A percentile compares a stretch with the other conserved stretches of the same genome.
Conservation (phyloP, 164 flowering plant species). For the Stephania japonica region DNA sequence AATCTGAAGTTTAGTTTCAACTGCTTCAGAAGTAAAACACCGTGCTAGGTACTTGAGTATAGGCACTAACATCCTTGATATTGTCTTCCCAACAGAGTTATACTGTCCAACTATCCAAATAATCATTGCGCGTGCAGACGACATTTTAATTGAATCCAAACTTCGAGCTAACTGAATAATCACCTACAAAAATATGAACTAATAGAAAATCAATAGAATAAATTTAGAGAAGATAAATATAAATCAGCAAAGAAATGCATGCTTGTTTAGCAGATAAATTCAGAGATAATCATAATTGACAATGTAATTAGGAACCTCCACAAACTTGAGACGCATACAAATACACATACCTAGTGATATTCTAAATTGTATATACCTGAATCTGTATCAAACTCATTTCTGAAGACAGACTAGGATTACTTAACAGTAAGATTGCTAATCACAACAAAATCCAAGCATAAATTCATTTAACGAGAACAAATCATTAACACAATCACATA, state of each 20-base stretch:
- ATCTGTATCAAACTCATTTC: too few species aligned
- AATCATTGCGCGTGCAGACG: conserved; percentile 85
- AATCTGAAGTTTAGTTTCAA: conserved; percentile 88
- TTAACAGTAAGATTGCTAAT: background rate
- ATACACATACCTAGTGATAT: background rate
- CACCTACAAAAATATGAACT: conserved; percentile 38
- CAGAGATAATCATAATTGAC: background rate
- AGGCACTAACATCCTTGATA: conserved; percentile 51
- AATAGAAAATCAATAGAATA: conserved; percentile 4
- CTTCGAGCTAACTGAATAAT: conserved; percentile 66
- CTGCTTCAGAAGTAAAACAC: conserved; percentile 64
- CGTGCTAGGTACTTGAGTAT: conserved; percentile 70
- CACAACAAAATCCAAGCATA: too few species aligned
- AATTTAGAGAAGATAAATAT: background rate
- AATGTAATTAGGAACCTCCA: background rate
- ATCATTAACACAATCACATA: too few species aligned
- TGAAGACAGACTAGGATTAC: background rate
- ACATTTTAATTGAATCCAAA: conserved; percentile 74
- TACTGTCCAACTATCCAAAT: conserved; percentile 95
- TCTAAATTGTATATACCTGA: background rate
- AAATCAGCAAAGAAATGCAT: background rate
- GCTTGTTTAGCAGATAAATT: background rate
- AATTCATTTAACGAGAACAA: too few species aligned
- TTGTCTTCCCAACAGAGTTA: conserved; percentile 48
- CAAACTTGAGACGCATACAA: background rate